phyloP scores from a whole-genome alignment of 495 filamentous ascomycete genomes.

The Podospora bellae-mahoneyi region DNA sequence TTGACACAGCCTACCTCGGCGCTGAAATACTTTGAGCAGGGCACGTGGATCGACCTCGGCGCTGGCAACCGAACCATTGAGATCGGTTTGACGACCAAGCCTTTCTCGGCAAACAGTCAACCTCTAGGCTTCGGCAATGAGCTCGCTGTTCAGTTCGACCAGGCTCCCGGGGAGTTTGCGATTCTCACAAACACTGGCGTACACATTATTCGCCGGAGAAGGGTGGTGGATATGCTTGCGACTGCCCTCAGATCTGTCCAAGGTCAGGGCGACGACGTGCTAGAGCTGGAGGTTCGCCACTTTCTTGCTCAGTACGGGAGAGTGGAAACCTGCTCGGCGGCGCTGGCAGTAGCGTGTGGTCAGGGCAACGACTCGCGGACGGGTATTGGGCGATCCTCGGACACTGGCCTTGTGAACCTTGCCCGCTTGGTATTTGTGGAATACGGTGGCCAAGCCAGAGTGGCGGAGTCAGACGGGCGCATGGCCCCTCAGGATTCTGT shows the following conservation, averaged over 20 bases:
- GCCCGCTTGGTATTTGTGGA: slow-evolving; percentile 87
- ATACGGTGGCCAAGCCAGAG: slow-evolving; percentile 74
- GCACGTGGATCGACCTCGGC: slow-evolving; percentile 66
- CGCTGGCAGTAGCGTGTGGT: slow-evolving; percentile 93
- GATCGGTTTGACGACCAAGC: slow-evolving; percentile 67
- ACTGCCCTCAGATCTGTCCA: slow-evolving; percentile 58
- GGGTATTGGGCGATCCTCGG: slow-evolving; percentile 67
- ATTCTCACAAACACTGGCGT: slow-evolving; percentile 88
- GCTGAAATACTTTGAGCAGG: slow-evolving; percentile 63
- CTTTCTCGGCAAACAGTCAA: slow-evolving; percentile 62
- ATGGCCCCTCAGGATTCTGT: slow-evolving; percentile 68
- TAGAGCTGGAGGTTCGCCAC: slow-evolving; percentile 73
- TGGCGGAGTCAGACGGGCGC: slow-evolving; percentile 70
- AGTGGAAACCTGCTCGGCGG: slow-evolving; percentile 80
- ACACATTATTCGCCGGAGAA: slow-evolving; percentile 73
- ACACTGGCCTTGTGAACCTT: slow-evolving; percentile 74
- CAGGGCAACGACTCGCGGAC: slow-evolving; percentile 73
- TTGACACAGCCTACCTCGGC: slow-evolving; percentile 48
- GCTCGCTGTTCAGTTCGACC: slow-evolving; percentile 87
- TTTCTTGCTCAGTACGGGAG: slow-evolving; percentile 82
- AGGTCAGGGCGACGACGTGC: slow-evolving; percentile 70
- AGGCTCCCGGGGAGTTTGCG: slow-evolving; percentile 73
- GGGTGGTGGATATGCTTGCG: slow-evolving; percentile 91
- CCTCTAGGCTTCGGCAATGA: slow-evolving; percentile 92
- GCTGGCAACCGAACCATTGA: slow-evolving; percentile 61